Base-by-base conservation (phyloP, 2,329 filamentous ascomycete species). In the Aspergillus oerlinghausenensis region DNA sequence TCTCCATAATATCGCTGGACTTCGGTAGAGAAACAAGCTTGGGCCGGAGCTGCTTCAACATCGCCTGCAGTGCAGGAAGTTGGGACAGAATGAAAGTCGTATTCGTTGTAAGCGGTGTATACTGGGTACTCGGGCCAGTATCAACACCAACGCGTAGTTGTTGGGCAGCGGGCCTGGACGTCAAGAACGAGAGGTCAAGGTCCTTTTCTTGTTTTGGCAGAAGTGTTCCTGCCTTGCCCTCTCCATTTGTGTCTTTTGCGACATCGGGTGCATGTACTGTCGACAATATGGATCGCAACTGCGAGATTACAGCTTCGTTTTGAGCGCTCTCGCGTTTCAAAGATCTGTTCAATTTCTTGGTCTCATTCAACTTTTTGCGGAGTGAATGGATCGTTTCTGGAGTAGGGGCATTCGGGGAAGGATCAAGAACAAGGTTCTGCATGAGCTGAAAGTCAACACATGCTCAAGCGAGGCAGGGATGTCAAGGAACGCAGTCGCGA, bases 51-150 rank as follows among this genome's bases (percentile, higher is more conserved):
- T 83, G 81, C 9, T 84, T 79, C 50, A 96, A 78, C 7, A 95
- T 79, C 7, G 84, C 78, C 57, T 89, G 86, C 49, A 99, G 79
- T 0, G 90, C 85, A 28, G 91, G 90, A 21, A 97, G 79, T 70
- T 97, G 93, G 2, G 88, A 89, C 21, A 95, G 80, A 0, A 90
- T 86, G 71, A 97, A 96, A 28, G 78, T 80, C 14, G 81, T 79
- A 55, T 76, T 79, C 53, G 75, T 80, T 59, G 75, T 79, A 56
- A 75, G 68, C 47, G 67, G 72, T 28, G 67, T 74, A 52, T 69
- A 69, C 72, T 65, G 68, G 11, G 63, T 65, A 56, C 64, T 74
- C 47, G 65, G 55, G n/a, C 68, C 74, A 55, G 61, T 68, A 55
- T 66, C 69, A 60, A 72, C 67, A 6, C 74, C 74, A 56, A 83